These are phyloP conservation scores for Eimeria sp. DNA, from an alignment of 169 alveolate species.

Conservation along the genomic window DNA sequence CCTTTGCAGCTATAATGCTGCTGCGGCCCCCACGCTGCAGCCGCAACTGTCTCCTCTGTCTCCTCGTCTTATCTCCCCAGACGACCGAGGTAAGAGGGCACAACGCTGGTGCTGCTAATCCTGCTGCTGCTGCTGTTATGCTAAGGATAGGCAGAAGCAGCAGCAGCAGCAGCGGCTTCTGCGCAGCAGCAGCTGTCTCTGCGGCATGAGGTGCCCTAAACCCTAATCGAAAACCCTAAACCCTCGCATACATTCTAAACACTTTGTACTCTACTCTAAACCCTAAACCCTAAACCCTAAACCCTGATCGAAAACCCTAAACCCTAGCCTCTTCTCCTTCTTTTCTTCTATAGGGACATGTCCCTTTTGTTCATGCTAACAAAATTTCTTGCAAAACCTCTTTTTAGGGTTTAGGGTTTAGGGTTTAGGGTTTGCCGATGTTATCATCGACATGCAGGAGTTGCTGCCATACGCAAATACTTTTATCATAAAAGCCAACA, in stretches of 20 bases:
- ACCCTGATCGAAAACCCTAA: too few species aligned
- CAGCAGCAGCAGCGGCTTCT: background rate
- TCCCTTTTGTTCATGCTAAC: too few species aligned
- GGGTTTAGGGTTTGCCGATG: too few species aligned
- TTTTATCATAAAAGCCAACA: constrained; percentile 32
- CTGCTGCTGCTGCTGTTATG: too few species aligned
- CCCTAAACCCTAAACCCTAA: too few species aligned
- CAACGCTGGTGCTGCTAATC: background rate
- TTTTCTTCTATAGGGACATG: background rate
- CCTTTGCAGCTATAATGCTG: background rate
- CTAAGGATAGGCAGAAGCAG: background rate
- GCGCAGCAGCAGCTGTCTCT: background rate
- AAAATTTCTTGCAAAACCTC: background rate
- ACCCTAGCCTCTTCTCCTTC: background rate
- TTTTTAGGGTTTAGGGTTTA: background rate
- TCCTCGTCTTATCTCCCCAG: background rate
- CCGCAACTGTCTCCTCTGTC: background rate
- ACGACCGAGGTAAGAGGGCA: background rate
- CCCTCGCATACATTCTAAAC: background rate
- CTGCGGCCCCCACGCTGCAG: background rate
- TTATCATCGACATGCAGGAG: background rate
- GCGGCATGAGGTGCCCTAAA: background rate
- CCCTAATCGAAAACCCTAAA: background rate
- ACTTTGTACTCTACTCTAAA: background rate
- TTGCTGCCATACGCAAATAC: constrained; percentile 12